phyloP scores from a whole-genome alignment of 225 moss, liverwort and hornwort species.

The Sphagnum tenellum region DNA sequence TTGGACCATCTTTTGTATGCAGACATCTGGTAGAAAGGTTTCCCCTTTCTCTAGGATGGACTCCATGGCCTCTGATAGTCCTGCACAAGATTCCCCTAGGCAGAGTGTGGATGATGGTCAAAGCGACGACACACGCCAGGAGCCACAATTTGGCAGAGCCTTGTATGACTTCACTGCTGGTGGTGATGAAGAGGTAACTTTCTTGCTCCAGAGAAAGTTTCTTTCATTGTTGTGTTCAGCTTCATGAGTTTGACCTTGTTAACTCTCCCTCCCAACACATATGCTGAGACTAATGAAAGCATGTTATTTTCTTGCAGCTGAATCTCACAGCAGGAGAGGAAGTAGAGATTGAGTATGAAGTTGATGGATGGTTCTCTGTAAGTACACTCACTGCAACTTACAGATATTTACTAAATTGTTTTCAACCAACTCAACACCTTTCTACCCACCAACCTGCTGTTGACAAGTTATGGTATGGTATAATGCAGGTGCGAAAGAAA shows the following conservation, averaged over 20 bases:
- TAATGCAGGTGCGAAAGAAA: slow-evolving; percentile 48
- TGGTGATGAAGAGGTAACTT: slow-evolving; percentile 88
- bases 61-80: slow-evolving; percentile 58
- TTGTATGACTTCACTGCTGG: slow-evolving; percentile 90
- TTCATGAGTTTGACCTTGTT: neutral
- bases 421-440: neutral
- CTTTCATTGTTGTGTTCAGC: too few species aligned
- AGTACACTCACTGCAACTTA: slow-evolving; percentile 10
- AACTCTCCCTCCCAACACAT: neutral
- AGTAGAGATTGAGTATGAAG: slow-evolving; percentile 96
- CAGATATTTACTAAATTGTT: neutral
- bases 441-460: neutral
- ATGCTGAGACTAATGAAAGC: neutral
- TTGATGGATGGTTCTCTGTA: slow-evolving; percentile 98
- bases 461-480: neutral
- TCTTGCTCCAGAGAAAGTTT: too few species aligned
- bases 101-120: slow-evolving; percentile 43
- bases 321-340: slow-evolving; percentile 84
- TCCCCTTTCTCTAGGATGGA: slow-evolving; percentile 38
- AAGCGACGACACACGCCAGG: slow-evolving; percentile 58
- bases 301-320: slow-evolving; percentile 34
- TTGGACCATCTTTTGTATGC: neutral
- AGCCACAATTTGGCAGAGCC: slow-evolving; percentile 79
- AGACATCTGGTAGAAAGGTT: slow-evolving; percentile 53
- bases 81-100: slow-evolving; percentile 50